phyloP scores from a whole-genome alignment of 345 rosid species.

The Arabis alpina region DNA sequence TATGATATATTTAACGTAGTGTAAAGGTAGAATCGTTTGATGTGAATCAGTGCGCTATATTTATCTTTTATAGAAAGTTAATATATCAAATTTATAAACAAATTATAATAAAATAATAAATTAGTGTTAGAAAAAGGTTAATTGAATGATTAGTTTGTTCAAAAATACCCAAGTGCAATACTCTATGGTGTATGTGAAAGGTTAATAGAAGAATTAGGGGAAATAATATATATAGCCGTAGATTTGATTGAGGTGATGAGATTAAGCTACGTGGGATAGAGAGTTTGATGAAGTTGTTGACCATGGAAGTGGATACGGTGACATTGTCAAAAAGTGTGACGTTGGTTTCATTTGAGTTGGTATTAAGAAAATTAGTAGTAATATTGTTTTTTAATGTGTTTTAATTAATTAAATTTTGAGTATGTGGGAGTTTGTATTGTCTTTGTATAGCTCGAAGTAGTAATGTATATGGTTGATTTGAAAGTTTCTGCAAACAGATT shows the following conservation, averaged over 20 bases:
- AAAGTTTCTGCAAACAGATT: conserved; percentile 33
- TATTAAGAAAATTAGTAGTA: background rate
- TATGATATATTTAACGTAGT: too few species aligned
- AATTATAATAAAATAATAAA: too few species aligned
- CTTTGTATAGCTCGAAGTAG: too few species aligned
- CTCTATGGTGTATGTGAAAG: conserved; percentile 15
- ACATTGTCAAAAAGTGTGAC: conserved; percentile 46
- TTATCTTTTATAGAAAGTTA: too few species aligned
- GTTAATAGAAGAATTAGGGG: background rate
- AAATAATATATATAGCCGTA: background rate
- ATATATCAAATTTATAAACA: too few species aligned
- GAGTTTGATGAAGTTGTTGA: conserved; percentile 44
- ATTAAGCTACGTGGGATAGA: conserved; percentile 9
- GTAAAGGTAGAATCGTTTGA: too few species aligned
- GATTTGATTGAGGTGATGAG: conserved; percentile 17
- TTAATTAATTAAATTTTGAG: background rate
- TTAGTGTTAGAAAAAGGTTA: too few species aligned
- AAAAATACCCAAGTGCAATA: background rate
- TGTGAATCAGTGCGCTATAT: too few species aligned
- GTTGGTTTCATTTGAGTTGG: conserved; percentile 41
- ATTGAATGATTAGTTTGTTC: background rate
- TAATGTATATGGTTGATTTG: conserved; percentile 12
- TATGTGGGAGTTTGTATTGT: conserved; percentile 19
- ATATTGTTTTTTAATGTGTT: background rate
- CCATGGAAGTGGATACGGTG: conserved; percentile 46